These are phyloP conservation scores for Microglena sp. DNA, from an alignment of 139 green algal species.

Conservation along the genomic window DNA sequence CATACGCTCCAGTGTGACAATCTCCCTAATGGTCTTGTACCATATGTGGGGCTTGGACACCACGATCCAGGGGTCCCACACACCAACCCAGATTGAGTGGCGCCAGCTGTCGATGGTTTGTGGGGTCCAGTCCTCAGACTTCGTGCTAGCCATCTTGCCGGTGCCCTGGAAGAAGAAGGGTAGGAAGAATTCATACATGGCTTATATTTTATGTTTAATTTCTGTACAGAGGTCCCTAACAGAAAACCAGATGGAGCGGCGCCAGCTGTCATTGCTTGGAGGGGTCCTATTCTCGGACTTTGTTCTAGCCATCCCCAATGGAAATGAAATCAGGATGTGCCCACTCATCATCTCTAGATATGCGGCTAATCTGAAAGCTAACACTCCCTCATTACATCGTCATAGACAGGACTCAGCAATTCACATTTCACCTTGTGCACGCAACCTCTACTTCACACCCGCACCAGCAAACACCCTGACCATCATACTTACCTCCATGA, in stretches of 20 bases:
- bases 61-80: constrained; percentile 88
- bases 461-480: too few relatives aligned
- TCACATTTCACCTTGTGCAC: too few relatives aligned
- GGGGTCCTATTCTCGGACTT: constrained; percentile 82
- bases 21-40: constrained; percentile 82
- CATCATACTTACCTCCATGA: constrained; percentile 58
- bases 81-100: constrained; percentile 90
- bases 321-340: too few relatives aligned
- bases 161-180: constrained; percentile 33
- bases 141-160: constrained; percentile 44
- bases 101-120: constrained; percentile 80
- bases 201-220: too few relatives aligned
- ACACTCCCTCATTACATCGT: too few relatives aligned
- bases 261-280: constrained; percentile 56
- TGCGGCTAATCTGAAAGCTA: too few relatives aligned
- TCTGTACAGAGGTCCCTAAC: neutral
- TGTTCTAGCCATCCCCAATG: too few relatives aligned
- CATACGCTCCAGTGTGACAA: constrained; percentile 90
- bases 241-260: neutral
- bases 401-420: too few relatives aligned
- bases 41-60: constrained; percentile 72
- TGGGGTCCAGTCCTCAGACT: constrained; percentile 69
- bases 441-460: too few relatives aligned
- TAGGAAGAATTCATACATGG: constrained; percentile 1
- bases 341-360: too few relatives aligned